Percentiles rank a stretch among this genome's conserved stretches.
These are phyloP conservation scores for Aspergillus biplanus DNA, from an alignment of 495 filamentous ascomycete species.

Conservation along the genomic window DNA sequence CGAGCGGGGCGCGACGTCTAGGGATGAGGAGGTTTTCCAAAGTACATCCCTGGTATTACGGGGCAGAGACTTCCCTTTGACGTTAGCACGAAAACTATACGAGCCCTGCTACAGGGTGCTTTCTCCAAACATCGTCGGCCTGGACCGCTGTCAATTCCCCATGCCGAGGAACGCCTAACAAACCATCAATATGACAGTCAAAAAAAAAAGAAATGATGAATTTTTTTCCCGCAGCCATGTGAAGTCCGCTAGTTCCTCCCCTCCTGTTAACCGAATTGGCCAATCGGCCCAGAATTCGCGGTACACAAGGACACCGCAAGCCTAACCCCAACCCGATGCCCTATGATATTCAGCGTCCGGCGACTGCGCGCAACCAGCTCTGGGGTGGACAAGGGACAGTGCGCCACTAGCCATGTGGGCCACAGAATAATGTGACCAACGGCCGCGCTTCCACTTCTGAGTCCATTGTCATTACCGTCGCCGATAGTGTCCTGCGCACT, in stretches of 20 bases:
- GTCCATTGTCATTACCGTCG: not conserved
- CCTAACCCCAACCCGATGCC: not conserved
- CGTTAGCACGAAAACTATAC: not conserved
- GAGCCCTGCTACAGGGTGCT: not conserved
- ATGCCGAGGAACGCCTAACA: not conserved
- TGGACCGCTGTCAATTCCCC: not conserved
- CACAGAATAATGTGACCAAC: not conserved
- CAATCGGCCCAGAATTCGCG: not conserved
- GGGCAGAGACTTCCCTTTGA: not conserved
- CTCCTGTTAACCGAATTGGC: not conserved
- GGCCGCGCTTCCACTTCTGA: not conserved
- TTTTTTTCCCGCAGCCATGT: not conserved
- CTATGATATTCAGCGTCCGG: not conserved
- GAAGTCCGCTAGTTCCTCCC: not conserved
- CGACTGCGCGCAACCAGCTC: not conserved
- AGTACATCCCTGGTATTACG: not conserved
- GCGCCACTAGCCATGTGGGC: not conserved
- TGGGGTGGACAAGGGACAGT: not conserved
- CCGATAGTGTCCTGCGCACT: not conserved
- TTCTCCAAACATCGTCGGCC: not conserved
- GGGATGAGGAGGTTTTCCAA: not conserved
- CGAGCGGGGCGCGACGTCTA: not conserved
- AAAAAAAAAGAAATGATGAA: not conserved
- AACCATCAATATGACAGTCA: not conserved
- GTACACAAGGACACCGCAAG: slow-evolving; percentile 1